These are phyloP conservation scores for Cryptococcus sp. DNA, from an alignment of 1,284 basidiomycete species.

Conservation along the genomic window DNA sequence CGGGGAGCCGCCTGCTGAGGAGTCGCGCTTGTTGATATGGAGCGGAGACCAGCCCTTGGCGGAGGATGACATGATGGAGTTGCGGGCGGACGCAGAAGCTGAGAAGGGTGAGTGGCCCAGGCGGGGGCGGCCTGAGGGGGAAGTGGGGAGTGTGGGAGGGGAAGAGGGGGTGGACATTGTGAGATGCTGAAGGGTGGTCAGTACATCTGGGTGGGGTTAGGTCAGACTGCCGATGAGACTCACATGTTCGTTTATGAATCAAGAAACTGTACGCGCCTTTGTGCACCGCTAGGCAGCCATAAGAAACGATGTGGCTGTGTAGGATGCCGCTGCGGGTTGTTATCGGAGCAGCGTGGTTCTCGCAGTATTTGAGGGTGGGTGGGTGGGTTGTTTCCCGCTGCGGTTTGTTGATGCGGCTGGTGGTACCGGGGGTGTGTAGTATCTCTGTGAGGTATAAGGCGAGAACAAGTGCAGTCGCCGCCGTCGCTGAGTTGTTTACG, in stretches of 20 bases:
- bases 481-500: too few species aligned
- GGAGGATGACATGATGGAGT: slow-evolving; percentile 45
- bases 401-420: too few species aligned
- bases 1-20: not conserved
- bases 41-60: slow-evolving; percentile 52
- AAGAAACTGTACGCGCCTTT: too few species aligned
- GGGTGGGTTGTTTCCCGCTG: too few species aligned
- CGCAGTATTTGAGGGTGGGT: too few species aligned
- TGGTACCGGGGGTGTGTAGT: too few species aligned
- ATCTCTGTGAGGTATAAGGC: too few species aligned
- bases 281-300: too few species aligned
- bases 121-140: slow-evolving; percentile 21
- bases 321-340: too few species aligned
- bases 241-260: not conserved
- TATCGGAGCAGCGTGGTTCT: too few species aligned
- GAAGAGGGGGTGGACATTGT: slow-evolving; percentile 13
- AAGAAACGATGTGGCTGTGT: too few species aligned
- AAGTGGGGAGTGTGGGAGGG: slow-evolving; percentile 6
- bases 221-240: not conserved
- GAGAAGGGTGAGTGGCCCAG: slow-evolving; percentile 14
- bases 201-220: not conserved
- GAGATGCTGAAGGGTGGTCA: not conserved
- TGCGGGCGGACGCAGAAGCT: slow-evolving; percentile 26
- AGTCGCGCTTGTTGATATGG: slow-evolving; percentile 46
- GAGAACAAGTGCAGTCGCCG: too few species aligned